Percentiles rank a stretch among this genome's conserved stretches.
Evolutionary conservation across 139 green algal species (phyloP).

Genomic region (Dunaliella primolecta): DNA sequence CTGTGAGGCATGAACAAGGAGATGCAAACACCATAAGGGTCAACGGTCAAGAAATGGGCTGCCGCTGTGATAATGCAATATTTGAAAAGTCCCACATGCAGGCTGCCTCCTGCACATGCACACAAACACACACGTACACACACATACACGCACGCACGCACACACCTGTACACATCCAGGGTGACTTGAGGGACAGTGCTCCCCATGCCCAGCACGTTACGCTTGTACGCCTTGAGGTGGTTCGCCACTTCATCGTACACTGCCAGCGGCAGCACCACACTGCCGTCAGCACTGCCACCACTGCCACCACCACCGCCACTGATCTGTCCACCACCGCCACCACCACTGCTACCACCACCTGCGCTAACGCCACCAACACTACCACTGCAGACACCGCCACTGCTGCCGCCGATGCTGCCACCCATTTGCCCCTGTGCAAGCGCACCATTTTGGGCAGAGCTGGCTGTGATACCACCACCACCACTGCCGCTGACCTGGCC

Average conservation of each 20-base stretch:
- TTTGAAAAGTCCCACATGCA: too few species aligned
- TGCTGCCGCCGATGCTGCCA: too few species aligned
- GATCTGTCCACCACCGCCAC: neutral
- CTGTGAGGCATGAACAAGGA: too few species aligned
- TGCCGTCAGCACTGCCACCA: neutral
- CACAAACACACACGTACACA: neutral
- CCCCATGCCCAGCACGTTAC: slow-evolving; percentile 31
- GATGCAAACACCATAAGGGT: too few species aligned
- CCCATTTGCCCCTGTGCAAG: too few species aligned
- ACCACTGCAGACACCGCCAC: too few species aligned
- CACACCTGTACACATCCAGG: slow-evolving; percentile 31
- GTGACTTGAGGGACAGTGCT: slow-evolving; percentile 25
- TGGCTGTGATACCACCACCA: neutral
- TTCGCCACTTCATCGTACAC: slow-evolving; percentile 39
- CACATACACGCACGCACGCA: neutral
- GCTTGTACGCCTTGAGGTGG: slow-evolving; percentile 18
- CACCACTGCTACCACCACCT: neutral
- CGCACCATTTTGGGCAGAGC: neutral
- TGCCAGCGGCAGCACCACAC: slow-evolving; percentile 28
- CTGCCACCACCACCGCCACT: neutral
- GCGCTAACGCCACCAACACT: neutral
- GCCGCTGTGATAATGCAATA: too few species aligned
- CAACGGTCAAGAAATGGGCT: too few species aligned
- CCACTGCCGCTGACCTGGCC: too few species aligned
- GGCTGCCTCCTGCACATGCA: neutral